Evolutionary conservation across 805 yeast genomes (phyloP), one percentile per base, ranked within the genome.

Genomic region (Lipomyces sp.): DNA sequence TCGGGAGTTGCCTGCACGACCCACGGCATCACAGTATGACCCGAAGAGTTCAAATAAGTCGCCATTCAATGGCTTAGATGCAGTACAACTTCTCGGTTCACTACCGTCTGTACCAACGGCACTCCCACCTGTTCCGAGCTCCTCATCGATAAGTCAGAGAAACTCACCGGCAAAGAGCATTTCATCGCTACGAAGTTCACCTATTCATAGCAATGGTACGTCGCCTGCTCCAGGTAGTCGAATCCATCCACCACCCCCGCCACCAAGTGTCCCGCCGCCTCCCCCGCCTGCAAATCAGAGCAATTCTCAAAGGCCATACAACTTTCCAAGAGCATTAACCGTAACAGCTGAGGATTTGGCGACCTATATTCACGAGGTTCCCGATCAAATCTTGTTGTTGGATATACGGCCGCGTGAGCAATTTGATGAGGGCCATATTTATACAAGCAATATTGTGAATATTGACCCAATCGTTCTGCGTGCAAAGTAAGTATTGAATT

Each of bases 381-480:
- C 77, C 1, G 70, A 73, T 11, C 66, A 74, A 1, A 73, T 89
- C 0, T 79, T 93, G n/a, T 67, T 93, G 10, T 82, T 94, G 5
- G 98, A 94, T 75, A 83, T 87, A 53, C 80, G 98, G 71, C 79
- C 87, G 18, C 80, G 87, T 51, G 80, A 79, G 24, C 87, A 85
- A 48, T 92, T 83, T 74, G 84, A 85, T 57, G 78, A 80, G 54
- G 84, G 85, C 58, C 97, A 92, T 76, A 86, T 93, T 30, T 79
- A 83, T 11, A 78, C 85, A 33, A 77, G 79, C 2, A 85, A 89
- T 62, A 76, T 89, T 7, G 82, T 90, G 10, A 90, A 93, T 74
- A 83, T 93, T 24, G 97, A 91, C 62, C 97, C 98, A 0, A 81
- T 83, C 24, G 81, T 86, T 0, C 79, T 87, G 24, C 77, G 86